A percentile compares a stretch with the other conserved stretches of the same genome.
These are phyloP conservation scores for Corylus avellana DNA, from an alignment of 306 rosid species.

Conservation along the genomic window DNA sequence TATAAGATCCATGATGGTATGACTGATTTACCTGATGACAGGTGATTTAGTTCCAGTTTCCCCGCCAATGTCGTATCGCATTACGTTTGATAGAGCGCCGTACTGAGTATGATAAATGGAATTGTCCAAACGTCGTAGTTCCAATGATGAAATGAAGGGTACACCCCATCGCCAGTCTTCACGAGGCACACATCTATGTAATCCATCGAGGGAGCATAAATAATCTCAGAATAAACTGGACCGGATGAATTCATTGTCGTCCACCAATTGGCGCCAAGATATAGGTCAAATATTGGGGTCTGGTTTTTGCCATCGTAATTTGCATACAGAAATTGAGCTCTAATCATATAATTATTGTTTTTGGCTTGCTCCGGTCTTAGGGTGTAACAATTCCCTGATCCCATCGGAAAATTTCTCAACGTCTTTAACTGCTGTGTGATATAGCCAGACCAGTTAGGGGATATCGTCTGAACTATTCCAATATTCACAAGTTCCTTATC, in stretches of 20 bases:
- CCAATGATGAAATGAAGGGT: constrained; percentile 52
- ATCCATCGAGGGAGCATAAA: constrained; percentile 32
- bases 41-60: background rate
- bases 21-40: constrained; percentile 16
- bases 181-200: constrained; percentile 43
- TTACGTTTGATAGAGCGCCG: background rate
- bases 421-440: background rate
- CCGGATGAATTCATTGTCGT: background rate
- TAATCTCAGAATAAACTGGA: background rate
- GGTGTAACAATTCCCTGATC: constrained; percentile 50
- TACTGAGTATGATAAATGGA: background rate
- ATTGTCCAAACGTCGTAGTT: constrained; percentile 32
- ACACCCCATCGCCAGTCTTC: constrained; percentile 35
- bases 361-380: constrained; percentile 35
- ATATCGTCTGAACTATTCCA: constrained; percentile 7
- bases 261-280: constrained; percentile 50
- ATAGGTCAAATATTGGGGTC: constrained; percentile 30
- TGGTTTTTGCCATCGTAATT: constrained; percentile 40
- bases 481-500: constrained; percentile 31
- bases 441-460: too few species aligned
- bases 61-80: constrained; percentile 28
- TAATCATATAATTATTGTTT: constrained; percentile 40
- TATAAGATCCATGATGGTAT: background rate
- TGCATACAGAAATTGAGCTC: constrained; percentile 43
- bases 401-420: constrained; percentile 49